Evolutionary conservation across 352 stramenopile genomes (phyloP), one percentile per base, ranked within the genome.

Genomic region (Lagenidium sp.): DNA sequence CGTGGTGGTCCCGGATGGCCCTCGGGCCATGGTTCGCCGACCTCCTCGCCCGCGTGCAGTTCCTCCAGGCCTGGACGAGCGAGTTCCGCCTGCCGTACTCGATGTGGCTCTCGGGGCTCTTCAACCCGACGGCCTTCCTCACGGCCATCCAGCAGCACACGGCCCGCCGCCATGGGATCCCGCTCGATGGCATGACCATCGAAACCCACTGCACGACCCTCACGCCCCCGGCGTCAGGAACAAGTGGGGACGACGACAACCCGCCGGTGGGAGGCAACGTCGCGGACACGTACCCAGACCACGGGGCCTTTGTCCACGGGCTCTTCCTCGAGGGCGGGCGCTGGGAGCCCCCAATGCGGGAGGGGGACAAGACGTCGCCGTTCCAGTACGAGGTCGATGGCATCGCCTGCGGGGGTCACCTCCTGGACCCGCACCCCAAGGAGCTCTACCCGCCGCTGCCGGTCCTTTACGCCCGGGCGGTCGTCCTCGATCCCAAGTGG

Each of bases 281-380:
- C 20, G 63, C 55, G 8, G 86, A 97, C 52, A 67, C 55, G 24
- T 73, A 85, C 36, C 55, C 75, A 2, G 75, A 88, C 36, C 82
- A 81, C 65, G 95, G 95, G 5, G 75, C 82, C 1, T 98, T 97
- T 41, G 79, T 98, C 36, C 89, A 98, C 50, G 95, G 94, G 15
- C 50, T 98, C 8, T 98, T 83, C 59, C 76, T 98, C 31, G 93
- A 98, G 63, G 95, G 95, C 13, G 94, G 89, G 22, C 73, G 94
- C 6, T 98, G 86, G 87, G 81, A 90, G 22, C 36, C 62, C 4
- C 59, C 68, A 0, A 36, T 47, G 22, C 74, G 89, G 19, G 88
- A 95, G 23, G 69, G 75, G 16, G 82, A 95, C 25, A 85, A 87
- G 34, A 76, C 60, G 18, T 90, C 82, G 1, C 80, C 53, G 41